Percentiles rank a stretch among this genome's conserved stretches.
These are phyloP conservation scores for Sabuloglossum arenarium DNA, from an alignment of 495 filamentous ascomycete species.

Conservation along the genomic window DNA sequence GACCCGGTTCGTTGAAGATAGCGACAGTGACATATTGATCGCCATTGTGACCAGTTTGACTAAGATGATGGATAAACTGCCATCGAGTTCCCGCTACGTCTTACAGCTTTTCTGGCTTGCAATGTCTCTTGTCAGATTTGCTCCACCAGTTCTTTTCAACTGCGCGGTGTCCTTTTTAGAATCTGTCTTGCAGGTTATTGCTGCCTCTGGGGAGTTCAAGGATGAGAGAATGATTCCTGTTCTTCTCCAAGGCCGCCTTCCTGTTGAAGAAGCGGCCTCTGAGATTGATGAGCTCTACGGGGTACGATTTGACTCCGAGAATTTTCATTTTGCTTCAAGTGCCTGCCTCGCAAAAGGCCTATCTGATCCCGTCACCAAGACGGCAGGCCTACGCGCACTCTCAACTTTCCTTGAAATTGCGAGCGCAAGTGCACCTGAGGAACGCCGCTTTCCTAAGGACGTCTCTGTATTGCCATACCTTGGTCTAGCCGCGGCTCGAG, in stretches of 20 bases:
- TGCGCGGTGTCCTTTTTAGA: slow-evolving; percentile 41
- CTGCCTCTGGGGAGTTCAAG: slow-evolving; percentile 30
- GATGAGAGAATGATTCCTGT: slow-evolving; percentile 33
- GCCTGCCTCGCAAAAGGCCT: slow-evolving; percentile 38
- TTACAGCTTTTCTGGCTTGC: slow-evolving; percentile 50
- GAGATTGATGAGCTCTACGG: slow-evolving; percentile 40
- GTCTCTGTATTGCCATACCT: slow-evolving; percentile 16
- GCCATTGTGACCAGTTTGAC: slow-evolving; percentile 39
- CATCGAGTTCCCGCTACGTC: slow-evolving; percentile 38
- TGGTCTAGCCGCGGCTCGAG: slow-evolving; percentile 12
- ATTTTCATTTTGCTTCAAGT: slow-evolving; percentile 40
- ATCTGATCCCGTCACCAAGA: slow-evolving; percentile 33
- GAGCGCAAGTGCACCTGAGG: slow-evolving; percentile 15
- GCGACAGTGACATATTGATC: slow-evolving; percentile 42
- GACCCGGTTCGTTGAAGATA: slow-evolving; percentile 33
- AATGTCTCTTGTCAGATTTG: slow-evolving; percentile 38
- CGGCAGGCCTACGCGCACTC: slow-evolving; percentile 30
- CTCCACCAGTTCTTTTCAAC: slow-evolving; percentile 36
- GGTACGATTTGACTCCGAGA: slow-evolving; percentile 36
- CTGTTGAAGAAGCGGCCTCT: slow-evolving; percentile 34
- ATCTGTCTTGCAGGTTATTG: slow-evolving; percentile 35
- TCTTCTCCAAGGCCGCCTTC: slow-evolving; percentile 31
- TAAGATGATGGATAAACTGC: slow-evolving; percentile 48
- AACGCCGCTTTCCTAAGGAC: slow-evolving; percentile 7
- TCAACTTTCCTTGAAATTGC: slow-evolving; percentile 39